Base-by-base conservation (phyloP, 2,329 filamentous ascomycete species). In the Xylariaceae sp. region DNA sequence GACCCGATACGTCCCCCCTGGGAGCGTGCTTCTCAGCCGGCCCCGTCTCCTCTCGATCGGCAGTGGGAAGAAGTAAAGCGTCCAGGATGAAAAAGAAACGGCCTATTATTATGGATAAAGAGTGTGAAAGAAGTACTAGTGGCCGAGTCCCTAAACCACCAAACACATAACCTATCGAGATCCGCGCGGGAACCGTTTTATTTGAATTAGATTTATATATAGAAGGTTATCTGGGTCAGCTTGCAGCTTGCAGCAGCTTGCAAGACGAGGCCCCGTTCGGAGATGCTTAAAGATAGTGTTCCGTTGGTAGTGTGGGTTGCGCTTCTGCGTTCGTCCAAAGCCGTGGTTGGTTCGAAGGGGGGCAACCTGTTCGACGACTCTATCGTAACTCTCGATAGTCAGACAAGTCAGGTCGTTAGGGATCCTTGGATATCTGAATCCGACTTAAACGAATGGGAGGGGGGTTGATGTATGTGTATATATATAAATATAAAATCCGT, bases 401-500 rank as follows among this genome's bases (percentile, higher is more conserved):
- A 30, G 37, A 42, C 2, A 18, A 17, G 48, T 35, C 9, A 18
- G 6, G 48, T 35, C 23, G 23, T 30, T 30, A 30, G 23, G 23
- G 23, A 30, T 30, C 23, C 5, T 30, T 30, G 23, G 23, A 30
- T 30, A 30, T 30, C 23, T 39, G 56, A 18, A 50, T 34, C 8
- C 23, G 48, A 9, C 9, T 56, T 4, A 56, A 61, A 54, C 50
- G 59, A 59, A 23, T 10, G 59, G 37, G 17, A 44, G 39, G 52
- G 51, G 48, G 13, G 10, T 35, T 37, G 35, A 30, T 30, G 23
- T 30, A 30, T 30, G 23, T 30, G 23, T 30, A 30, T 30, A 6
- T 30, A 30, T 30, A 30, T 30, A 30, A 30, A 30, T 30, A 30
- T 30, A 30, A 30, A 30, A 30, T 30, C 23, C 23, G 23, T 30